A percentile compares a stretch with the other conserved stretches of the same genome.
phyloP scores from a whole-genome alignment of 345 rosid genomes.

The Trapa bicornis region DNA sequence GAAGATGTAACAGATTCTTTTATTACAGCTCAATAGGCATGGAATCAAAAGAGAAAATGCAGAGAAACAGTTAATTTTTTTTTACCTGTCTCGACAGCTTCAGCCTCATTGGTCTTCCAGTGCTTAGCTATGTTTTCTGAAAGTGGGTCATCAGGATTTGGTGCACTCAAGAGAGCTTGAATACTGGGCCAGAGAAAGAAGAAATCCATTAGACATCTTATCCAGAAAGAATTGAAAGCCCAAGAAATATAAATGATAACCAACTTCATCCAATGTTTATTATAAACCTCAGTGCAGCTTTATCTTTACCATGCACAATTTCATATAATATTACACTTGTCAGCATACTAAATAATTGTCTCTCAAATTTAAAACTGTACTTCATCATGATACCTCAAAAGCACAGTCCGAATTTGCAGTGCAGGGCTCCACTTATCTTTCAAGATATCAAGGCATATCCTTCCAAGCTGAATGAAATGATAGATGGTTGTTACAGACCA shows the following conservation, averaged over 20 bases:
- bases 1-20: background rate
- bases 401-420: conserved; percentile 92
- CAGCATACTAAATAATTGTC: background rate
- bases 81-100: conserved; percentile 96
- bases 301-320: background rate
- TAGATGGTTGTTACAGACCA: conserved; percentile 4
- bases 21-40: background rate
- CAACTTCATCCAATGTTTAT: background rate
- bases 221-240: background rate
- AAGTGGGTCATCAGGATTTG: conserved; percentile 96
- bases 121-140: conserved; percentile 99
- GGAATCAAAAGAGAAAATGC: background rate
- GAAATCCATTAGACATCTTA: background rate
- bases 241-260: background rate
- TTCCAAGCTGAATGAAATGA: conserved; percentile 54
- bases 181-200: conserved; percentile 30
- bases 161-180: conserved; percentile 97
- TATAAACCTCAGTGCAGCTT: background rate
- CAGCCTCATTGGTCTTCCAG: conserved; percentile 91
- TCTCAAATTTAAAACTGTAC: background rate
- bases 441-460: conserved; percentile 96
- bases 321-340: background rate
- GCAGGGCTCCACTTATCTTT: conserved; percentile 99
- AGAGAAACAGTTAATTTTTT: background rate
- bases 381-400: conserved; percentile 56